Percentiles rank a stretch among this genome's conserved stretches.
These are phyloP conservation scores for Zygnema circumcarinatum DNA, from an alignment of 139 green algal species.

Conservation along the genomic window DNA sequence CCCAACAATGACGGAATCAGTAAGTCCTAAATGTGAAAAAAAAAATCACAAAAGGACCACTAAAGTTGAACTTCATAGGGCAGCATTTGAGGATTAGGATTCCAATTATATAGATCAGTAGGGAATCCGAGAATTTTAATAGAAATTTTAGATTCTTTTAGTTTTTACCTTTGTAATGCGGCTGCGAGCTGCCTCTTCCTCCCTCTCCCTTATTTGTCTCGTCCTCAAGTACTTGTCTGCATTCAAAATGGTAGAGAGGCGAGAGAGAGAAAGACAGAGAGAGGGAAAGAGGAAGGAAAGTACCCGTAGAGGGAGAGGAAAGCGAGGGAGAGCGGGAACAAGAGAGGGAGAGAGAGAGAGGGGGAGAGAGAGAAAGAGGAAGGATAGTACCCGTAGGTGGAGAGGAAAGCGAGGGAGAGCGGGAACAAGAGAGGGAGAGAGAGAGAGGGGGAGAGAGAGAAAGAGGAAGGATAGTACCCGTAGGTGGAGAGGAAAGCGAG, in stretches of 20 bases:
- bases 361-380: not conserved
- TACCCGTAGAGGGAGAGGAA: not conserved
- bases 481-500: not conserved
- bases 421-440: not conserved
- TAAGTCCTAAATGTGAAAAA: too few relatives aligned
- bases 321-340: not conserved
- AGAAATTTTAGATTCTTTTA: too few relatives aligned
- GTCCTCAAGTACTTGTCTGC: not conserved
- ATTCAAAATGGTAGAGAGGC: not conserved
- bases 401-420: not conserved
- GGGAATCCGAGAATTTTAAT: too few relatives aligned
- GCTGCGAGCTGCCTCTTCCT: too few relatives aligned
- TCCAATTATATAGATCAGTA: too few relatives aligned
- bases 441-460: not conserved
- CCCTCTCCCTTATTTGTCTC: not conserved
- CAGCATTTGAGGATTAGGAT: too few relatives aligned
- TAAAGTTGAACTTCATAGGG: too few relatives aligned
- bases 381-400: not conserved
- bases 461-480: not conserved
- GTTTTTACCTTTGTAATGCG: too few relatives aligned
- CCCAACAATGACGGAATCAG: too few relatives aligned
- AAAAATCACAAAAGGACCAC: too few relatives aligned
- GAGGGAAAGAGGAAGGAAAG: not conserved
- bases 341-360: not conserved
- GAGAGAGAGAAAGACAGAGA: not conserved